Evolutionary conservation across 2,329 filamentous ascomycete species (phyloP), one percentile per base, ranked within the genome.

Genomic region (Helminthosporium solani): DNA sequence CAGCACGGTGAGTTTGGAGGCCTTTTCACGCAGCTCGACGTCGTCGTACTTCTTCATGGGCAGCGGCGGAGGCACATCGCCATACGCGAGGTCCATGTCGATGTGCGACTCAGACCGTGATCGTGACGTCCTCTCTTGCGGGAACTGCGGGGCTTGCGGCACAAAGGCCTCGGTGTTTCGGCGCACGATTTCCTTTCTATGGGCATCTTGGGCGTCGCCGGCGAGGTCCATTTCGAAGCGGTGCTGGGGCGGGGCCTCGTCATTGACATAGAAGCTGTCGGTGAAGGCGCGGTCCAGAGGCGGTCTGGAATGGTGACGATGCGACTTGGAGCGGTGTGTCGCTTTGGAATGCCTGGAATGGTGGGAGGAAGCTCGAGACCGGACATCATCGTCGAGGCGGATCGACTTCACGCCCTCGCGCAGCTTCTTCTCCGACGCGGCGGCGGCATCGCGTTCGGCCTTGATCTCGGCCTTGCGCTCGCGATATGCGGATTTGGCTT

Each of bases 1-100:
- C 1, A 96, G 76, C 38, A 75, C 73, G 67, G 95, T 90, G 36
- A 95, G 84, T 56, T 83, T 85, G 48, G 76, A 79, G 48, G 96
- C 84, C 37, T 96, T 82, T 15, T 75, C 80, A 54, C 83, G 80
- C 40, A 88, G 75, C 46, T 85, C 82, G 11, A 74, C 71, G 30
- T 86, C 77, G 33, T 80, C 73, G 43, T 76, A 60, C 31, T 73
- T 65, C 40, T 60, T 75, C 57, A 69, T 71, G 66, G 71, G 75
- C 11, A 89, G 71, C 58, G 90, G 82, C 46, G 88, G 83, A 1
- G 87, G 88, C 0, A 94, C 77, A 42, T 88, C 85, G 49, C 92
- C 92, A 61, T 96, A 97, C 7, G 92, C 92, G 7, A 97, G 78
- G 65, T 96, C 80, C 88, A 95, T 90, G 63, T 96, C 92, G 58